phyloP scores from a whole-genome alignment of 495 filamentous ascomycete genomes.

The Xylaria grammica region DNA sequence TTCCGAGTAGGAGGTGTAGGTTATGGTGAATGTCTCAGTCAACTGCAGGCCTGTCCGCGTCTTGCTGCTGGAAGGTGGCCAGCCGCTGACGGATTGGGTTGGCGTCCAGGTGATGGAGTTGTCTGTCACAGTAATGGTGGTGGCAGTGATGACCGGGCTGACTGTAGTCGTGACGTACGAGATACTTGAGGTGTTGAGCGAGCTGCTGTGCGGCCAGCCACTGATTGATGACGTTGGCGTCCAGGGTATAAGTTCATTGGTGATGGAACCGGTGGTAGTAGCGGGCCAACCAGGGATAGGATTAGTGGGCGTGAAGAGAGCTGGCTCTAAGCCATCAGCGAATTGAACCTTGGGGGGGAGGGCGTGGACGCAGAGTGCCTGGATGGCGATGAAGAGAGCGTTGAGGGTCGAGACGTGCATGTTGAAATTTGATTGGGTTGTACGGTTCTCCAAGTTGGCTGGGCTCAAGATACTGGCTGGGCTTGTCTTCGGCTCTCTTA shows the following conservation, averaged over 20 bases:
- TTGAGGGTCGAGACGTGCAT: slow-evolving; percentile 15
- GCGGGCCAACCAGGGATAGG: slow-evolving; percentile 17
- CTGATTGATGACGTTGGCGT: background rate
- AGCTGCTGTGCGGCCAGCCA: slow-evolving; percentile 6
- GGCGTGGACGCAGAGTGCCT: background rate
- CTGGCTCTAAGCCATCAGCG: background rate
- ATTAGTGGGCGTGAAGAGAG: slow-evolving; percentile 2
- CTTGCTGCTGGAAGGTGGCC: slow-evolving; percentile 8
- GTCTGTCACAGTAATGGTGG: slow-evolving; percentile 23
- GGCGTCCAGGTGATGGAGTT: slow-evolving; percentile 20
- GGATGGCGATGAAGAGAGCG: slow-evolving; percentile 16
- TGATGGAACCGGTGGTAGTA: background rate
- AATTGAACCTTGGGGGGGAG: slow-evolving; percentile 11
- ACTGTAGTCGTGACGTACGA: background rate
- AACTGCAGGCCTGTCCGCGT: slow-evolving; percentile 12
- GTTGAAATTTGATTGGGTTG: slow-evolving; percentile 8
- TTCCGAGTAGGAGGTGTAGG: slow-evolving; percentile 19
- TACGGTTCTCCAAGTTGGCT: slow-evolving; percentile 7
- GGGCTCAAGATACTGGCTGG: background rate
- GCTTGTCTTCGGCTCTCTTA: background rate
- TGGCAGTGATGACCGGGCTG: slow-evolving; percentile 9
- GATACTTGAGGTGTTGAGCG: background rate
- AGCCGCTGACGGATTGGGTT: slow-evolving; percentile 16
- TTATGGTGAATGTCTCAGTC: slow-evolving; percentile 21
- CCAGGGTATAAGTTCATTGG: slow-evolving; percentile 1